These are phyloP conservation scores for Pseudogymnoascus sp. DNA, from an alignment of 2,329 filamentous ascomycete genomes.

Conservation along the genomic window DNA sequence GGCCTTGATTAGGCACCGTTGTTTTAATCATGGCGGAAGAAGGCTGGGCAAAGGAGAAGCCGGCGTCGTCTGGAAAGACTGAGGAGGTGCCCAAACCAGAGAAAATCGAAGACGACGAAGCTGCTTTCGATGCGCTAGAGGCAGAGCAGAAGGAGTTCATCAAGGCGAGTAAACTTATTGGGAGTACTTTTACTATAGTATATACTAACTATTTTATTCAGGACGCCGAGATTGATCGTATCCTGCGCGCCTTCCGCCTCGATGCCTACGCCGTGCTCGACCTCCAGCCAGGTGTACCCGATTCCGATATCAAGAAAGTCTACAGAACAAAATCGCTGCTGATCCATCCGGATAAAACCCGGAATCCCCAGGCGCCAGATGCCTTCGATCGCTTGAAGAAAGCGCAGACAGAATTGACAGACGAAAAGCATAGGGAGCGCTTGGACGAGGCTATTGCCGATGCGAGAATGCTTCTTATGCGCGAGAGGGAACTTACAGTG, in stretches of 20 bases:
- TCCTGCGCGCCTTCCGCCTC: slow-evolving; percentile 79
- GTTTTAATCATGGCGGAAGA: slow-evolving; percentile 17
- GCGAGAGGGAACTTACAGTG: slow-evolving; percentile 86
- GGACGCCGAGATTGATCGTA: slow-evolving; percentile 94
- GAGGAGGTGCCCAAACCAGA: slow-evolving; percentile 18
- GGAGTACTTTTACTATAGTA: background rate
- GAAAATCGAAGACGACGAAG: slow-evolving; percentile 50
- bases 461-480: slow-evolving; percentile 87
- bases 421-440: slow-evolving; percentile 80
- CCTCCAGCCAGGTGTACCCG: slow-evolving; percentile 88
- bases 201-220: slow-evolving; percentile 32
- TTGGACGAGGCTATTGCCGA: slow-evolving; percentile 95
- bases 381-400: slow-evolving; percentile 96
- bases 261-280: slow-evolving; percentile 86
- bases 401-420: slow-evolving; percentile 82
- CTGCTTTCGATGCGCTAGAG: slow-evolving; percentile 74
- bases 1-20: background rate
- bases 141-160: slow-evolving; percentile 83
- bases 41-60: slow-evolving; percentile 9
- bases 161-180: slow-evolving; percentile 50
- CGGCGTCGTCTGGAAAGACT: slow-evolving; percentile 17
- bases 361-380: slow-evolving; percentile 82
- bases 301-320: slow-evolving; percentile 88
- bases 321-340: slow-evolving; percentile 98
- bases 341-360: slow-evolving; percentile 97